Percentiles rank a stretch among this genome's conserved stretches.
Conservation (phyloP, 352 stramenopile genomes). For the Albugo laibachii region DNA sequence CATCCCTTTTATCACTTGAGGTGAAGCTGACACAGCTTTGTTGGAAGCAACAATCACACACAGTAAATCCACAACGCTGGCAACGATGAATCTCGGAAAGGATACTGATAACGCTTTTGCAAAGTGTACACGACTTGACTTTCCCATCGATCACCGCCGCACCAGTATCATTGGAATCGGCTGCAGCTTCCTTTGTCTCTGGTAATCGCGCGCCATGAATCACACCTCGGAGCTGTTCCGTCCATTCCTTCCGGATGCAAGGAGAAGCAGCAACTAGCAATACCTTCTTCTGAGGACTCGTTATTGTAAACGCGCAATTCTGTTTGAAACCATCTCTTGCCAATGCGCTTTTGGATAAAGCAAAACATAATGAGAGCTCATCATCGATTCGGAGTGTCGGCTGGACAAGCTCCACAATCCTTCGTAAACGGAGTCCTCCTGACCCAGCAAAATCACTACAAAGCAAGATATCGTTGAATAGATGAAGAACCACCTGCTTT, state of each 20-base stretch:
- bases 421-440: slow-evolving; percentile 17
- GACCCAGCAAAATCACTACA: slow-evolving; percentile 20
- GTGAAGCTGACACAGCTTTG: slow-evolving; percentile 48
- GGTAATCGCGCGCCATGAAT: slow-evolving; percentile 21
- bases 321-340: slow-evolving; percentile 18
- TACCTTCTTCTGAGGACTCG: slow-evolving; percentile 66
- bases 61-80: slow-evolving; percentile 48
- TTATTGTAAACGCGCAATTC: slow-evolving; percentile 56
- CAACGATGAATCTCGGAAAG: slow-evolving; percentile 70
- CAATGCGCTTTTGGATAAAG: slow-evolving; percentile 1
- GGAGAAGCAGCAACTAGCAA: slow-evolving; percentile 42
- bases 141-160: slow-evolving; percentile 49
- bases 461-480: slow-evolving; percentile 75
- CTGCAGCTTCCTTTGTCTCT: slow-evolving; percentile 8
- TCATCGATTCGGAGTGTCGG: slow-evolving; percentile 5
- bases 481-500: slow-evolving; percentile 65
- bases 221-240: slow-evolving; percentile 23
- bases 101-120: slow-evolving; percentile 36
- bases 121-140: slow-evolving; percentile 45
- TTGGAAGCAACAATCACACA: slow-evolving; percentile 59
- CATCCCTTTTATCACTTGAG: slow-evolving; percentile 22
- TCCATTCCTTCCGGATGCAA: slow-evolving; percentile 28
- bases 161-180: slow-evolving; percentile 30
- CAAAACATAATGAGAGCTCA: background rate
- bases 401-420: slow-evolving; percentile 16